Evolutionary conservation across 2,329 filamentous ascomycete genomes (phyloP).

Genomic region (Fusarium floridanum): DNA sequence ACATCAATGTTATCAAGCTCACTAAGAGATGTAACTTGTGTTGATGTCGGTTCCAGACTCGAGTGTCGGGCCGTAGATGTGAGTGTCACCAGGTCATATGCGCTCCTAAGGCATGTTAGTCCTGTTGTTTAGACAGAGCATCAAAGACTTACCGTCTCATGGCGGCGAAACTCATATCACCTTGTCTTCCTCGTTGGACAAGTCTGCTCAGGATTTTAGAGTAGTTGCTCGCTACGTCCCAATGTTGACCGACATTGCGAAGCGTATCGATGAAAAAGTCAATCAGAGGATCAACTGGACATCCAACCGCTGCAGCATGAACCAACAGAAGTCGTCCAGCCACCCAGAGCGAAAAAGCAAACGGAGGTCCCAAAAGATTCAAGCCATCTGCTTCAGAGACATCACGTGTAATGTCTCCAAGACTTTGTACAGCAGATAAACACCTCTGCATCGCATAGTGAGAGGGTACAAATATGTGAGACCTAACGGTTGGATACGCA

Average conservation of each 20-base stretch:
- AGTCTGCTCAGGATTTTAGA: conserved; percentile 56
- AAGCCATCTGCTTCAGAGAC: conserved; percentile 59
- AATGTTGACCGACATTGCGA: conserved; percentile 57
- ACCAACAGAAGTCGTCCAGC: conserved; percentile 57
- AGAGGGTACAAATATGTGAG: conserved; percentile 58
- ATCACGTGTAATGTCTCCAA: conserved; percentile 58
- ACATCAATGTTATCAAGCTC: conserved; percentile 60
- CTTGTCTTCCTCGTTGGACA: conserved; percentile 53
- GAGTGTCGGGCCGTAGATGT: conserved; percentile 53
- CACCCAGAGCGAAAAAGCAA: conserved; percentile 61
- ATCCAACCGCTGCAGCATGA: conserved; percentile 56
- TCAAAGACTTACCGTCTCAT: conserved; percentile 55
- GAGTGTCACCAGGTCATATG: conserved; percentile 55
- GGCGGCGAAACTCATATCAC: conserved; percentile 53
- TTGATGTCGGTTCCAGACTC: conserved; percentile 54
- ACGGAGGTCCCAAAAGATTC: conserved; percentile 58
- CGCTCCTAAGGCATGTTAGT: conserved; percentile 48
- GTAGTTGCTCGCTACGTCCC: conserved; percentile 59
- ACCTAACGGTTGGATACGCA: conserved; percentile 57
- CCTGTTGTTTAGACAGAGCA: too few species aligned
- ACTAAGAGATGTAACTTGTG: conserved; percentile 54
- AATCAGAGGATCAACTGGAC: conserved; percentile 54
- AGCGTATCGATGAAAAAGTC: conserved; percentile 60
- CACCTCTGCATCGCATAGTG: conserved; percentile 61
- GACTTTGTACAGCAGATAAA: conserved; percentile 58